These are phyloP conservation scores for Nidularia sp. DNA, from an alignment of 768 basidiomycete species.

Conservation along the genomic window DNA sequence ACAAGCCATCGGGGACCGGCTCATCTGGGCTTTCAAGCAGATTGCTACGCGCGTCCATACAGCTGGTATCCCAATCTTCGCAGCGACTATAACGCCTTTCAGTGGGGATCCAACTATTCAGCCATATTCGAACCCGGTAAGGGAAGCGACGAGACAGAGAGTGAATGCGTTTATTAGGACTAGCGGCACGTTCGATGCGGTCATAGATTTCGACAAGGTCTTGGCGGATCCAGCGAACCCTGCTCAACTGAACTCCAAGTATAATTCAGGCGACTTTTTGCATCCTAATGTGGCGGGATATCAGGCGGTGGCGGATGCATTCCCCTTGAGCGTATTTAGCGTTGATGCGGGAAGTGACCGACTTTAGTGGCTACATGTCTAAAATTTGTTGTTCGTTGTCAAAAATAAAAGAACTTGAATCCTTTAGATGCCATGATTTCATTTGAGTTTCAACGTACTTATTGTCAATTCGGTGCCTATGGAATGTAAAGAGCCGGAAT, in stretches of 20 bases:
- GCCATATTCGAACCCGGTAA: slow-evolving; percentile 30
- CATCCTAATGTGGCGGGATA: slow-evolving; percentile 47
- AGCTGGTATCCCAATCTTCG: slow-evolving; percentile 38
- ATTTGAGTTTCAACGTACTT: no score
- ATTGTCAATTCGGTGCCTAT: no score
- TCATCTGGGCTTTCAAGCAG: slow-evolving; percentile 43
- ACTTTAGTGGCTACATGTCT: no score
- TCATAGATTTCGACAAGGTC: slow-evolving; percentile 43
- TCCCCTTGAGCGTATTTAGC: slow-evolving; percentile 35
- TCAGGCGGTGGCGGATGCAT: slow-evolving; percentile 32
- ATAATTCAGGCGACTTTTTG: slow-evolving; percentile 42
- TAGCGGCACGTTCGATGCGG: slow-evolving; percentile 38
- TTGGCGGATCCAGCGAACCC: slow-evolving; percentile 32
- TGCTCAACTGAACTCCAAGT: slow-evolving; percentile 29
- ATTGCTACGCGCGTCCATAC: slow-evolving; percentile 38
- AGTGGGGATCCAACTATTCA: slow-evolving; percentile 26
- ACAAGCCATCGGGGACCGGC: slow-evolving; percentile 27
- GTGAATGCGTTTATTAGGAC: slow-evolving; percentile 40
- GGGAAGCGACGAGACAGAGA: slow-evolving; percentile 35
- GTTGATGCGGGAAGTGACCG: neutral
- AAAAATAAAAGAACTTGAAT: no score
- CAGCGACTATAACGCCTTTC: slow-evolving; percentile 50
- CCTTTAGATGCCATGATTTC: no score
- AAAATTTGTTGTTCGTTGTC: no score
- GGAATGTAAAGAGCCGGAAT: no score